Evolutionary conservation across 2,329 filamentous ascomycete genomes (phyloP).

Genomic region (Remersonia thermophila): DNA sequence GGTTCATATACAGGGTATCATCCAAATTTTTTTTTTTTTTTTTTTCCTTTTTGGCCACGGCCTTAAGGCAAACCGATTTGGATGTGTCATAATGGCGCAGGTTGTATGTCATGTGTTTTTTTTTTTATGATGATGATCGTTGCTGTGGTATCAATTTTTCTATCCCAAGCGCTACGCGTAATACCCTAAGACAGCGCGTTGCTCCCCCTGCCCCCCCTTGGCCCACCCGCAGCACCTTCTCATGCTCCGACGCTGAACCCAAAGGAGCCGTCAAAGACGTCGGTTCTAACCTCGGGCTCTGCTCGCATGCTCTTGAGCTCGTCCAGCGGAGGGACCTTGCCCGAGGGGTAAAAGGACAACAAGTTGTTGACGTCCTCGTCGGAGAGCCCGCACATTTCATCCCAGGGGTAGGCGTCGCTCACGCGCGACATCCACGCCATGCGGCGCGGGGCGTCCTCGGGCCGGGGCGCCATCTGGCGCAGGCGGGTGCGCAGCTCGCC

Average conservation of each 20-base stretch:
- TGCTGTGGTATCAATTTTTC: too few relatives aligned
- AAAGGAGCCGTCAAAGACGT: slow-evolving; percentile 49
- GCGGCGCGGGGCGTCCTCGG: slow-evolving; percentile 66
- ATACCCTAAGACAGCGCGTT: too few relatives aligned
- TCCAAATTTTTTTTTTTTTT: too few relatives aligned
- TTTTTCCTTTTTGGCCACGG: too few relatives aligned
- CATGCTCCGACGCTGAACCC: slow-evolving; percentile 41
- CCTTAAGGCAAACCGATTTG: too few relatives aligned
- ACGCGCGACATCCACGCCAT: slow-evolving; percentile 96
- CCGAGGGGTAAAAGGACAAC: slow-evolving; percentile 56
- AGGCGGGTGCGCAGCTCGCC: slow-evolving; percentile 69
- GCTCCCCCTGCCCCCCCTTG: too few relatives aligned
- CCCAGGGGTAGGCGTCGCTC: slow-evolving; percentile 74
- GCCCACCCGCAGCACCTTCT: neutral
- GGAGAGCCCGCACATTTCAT: slow-evolving; percentile 71
- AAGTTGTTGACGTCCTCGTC: slow-evolving; percentile 76
- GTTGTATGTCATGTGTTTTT: too few relatives aligned
- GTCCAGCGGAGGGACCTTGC: slow-evolving; percentile 43
- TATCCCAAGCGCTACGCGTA: too few relatives aligned
- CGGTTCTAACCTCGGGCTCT: slow-evolving; percentile 29
- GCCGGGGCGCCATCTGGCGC: slow-evolving; percentile 59
- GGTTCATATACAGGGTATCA: too few relatives aligned
- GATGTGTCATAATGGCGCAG: too few relatives aligned
- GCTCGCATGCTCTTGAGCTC: slow-evolving; percentile 43
- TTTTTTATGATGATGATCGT: too few relatives aligned